Percentiles rank a stretch among this genome's conserved stretches.
Conservation (phyloP, 768 basidiomycete genomes). For the Goffeauzyma gilvescens region DNA sequence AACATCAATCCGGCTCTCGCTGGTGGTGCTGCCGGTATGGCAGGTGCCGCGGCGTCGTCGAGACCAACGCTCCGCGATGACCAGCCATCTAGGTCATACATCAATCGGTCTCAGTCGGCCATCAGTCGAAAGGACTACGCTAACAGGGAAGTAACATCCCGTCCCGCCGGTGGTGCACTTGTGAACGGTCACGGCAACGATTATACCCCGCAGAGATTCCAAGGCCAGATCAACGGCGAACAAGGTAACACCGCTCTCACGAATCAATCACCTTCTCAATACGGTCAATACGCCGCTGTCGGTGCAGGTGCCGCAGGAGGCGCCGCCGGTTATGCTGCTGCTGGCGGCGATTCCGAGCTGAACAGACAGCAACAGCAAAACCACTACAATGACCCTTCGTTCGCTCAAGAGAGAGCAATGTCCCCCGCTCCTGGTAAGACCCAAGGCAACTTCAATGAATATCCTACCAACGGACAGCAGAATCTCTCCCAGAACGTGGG, state of each 20-base stretch:
- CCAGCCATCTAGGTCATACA: conserved; percentile 10
- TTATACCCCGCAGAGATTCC: too few relatives aligned
- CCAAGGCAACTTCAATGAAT: too few relatives aligned
- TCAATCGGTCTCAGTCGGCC: conserved; percentile 3
- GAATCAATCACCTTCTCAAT: too few relatives aligned
- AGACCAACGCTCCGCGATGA: conserved; percentile 2
- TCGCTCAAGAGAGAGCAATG: conserved; percentile 9
- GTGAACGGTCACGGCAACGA: conserved; percentile 1
- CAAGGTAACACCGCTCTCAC: too few relatives aligned
- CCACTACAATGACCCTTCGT: conserved; percentile 5
- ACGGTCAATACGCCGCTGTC: neutral
- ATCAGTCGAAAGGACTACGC: neutral
- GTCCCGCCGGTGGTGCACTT: conserved; percentile 8
- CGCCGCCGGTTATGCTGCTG: conserved; percentile 12
- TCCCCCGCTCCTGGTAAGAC: conserved; percentile 11
- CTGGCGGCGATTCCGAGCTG: conserved; percentile 12
- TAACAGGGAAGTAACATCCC: neutral
- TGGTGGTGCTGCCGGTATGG: neutral
- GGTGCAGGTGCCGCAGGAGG: conserved; percentile 8
- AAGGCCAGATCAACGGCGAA: too few relatives aligned
- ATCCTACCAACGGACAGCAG: too few relatives aligned
- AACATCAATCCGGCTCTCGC: neutral
- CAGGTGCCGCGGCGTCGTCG: neutral
- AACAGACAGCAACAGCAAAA: conserved; percentile 2
- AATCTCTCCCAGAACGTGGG: too few relatives aligned